Evolutionary conservation across 257 asterid genomes (phyloP).

Genomic region (Ligustrum vulgare): DNA sequence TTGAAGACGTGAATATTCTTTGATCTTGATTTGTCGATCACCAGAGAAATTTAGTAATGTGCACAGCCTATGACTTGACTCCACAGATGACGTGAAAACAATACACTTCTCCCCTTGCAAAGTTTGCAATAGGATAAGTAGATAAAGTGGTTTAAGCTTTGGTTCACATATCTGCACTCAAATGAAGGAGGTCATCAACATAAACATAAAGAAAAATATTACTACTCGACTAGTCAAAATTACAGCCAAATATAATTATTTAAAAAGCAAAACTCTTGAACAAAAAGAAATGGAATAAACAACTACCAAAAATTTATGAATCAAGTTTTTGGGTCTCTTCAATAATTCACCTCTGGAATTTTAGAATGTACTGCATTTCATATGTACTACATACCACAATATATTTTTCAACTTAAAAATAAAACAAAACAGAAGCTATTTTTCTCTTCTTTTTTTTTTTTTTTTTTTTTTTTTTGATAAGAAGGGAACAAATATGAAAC

Average conservation of each 20-base stretch:
- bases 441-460: no score
- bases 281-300: not conserved
- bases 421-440: not conserved
- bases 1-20: no score
- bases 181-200: slow-evolving; percentile 21
- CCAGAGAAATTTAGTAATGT: no score
- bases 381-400: no score
- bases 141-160: slow-evolving; percentile 74
- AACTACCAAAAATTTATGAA: not conserved
- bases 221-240: not conserved
- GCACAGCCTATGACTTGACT: no score
- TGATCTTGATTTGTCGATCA: no score
- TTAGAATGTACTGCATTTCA: no score
- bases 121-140: no score
- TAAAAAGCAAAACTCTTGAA: not conserved
- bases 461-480: slow-evolving; percentile 5
- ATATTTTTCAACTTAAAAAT: not conserved
- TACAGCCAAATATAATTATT: not conserved
- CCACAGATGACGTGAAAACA: no score
- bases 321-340: not conserved
- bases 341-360: not conserved
- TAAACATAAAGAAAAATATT: not conserved
- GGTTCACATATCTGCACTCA: slow-evolving; percentile 69
- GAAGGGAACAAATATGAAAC: not conserved
- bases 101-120: no score